Evolutionary conservation across 2,329 filamentous ascomycete genomes (phyloP).

Genomic region (Arthroderma uncinatum): DNA sequence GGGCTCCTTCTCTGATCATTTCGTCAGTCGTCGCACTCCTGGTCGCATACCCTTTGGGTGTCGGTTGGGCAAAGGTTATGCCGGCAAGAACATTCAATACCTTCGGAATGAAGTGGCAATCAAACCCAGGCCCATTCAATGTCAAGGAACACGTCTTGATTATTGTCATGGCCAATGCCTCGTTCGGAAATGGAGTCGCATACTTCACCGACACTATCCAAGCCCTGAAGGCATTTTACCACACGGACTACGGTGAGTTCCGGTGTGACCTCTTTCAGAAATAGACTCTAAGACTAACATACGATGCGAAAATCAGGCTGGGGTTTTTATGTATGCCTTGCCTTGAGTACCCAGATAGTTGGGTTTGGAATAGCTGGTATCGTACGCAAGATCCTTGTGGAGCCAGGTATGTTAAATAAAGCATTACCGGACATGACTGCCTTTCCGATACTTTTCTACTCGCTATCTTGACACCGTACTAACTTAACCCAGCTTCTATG

Average conservation of each 20-base stretch:
- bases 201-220: slow-evolving; percentile 66
- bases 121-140: slow-evolving; percentile 37
- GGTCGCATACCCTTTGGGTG: slow-evolving; percentile 45
- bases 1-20: slow-evolving; percentile 49
- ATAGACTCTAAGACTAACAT: not conserved
- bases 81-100: slow-evolving; percentile 27
- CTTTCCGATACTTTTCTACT: too few relatives aligned
- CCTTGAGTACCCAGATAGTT: slow-evolving; percentile 56
- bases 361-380: slow-evolving; percentile 60
- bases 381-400: slow-evolving; percentile 50
- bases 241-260: slow-evolving; percentile 49
- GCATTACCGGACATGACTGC: too few relatives aligned
- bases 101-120: slow-evolving; percentile 30
- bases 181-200: slow-evolving; percentile 48
- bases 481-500: slow-evolving; percentile 47
- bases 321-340: slow-evolving; percentile 54
- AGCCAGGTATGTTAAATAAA: slow-evolving; percentile 18
- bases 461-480: too few relatives aligned
- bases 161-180: slow-evolving; percentile 51
- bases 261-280: not conserved
- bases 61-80: slow-evolving; percentile 31
- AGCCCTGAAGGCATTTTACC: slow-evolving; percentile 60
- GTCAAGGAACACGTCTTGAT: slow-evolving; percentile 39
- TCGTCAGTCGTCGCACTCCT: slow-evolving; percentile 54
- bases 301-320: slow-evolving; percentile 27